phyloP scores from a whole-genome alignment of 495 filamentous ascomycete genomes.

The Penicillium parvum region DNA sequence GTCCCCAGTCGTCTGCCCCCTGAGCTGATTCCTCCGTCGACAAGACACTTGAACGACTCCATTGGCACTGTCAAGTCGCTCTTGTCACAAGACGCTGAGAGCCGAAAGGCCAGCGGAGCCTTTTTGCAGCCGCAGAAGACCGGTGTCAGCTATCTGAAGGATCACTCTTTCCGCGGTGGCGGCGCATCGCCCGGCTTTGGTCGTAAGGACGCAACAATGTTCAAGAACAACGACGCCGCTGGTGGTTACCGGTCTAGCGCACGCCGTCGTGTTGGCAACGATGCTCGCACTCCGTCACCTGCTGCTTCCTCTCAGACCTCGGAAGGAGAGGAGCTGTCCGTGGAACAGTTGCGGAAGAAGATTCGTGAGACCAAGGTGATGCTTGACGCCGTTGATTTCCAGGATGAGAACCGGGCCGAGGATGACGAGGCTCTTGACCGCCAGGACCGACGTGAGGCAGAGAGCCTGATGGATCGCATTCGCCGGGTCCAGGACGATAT shows the following conservation, averaged over 20 bases:
- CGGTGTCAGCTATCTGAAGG: constrained; percentile 96
- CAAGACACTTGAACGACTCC: constrained; percentile 87
- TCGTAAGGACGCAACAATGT: constrained; percentile 93
- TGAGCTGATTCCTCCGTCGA: constrained; percentile 92
- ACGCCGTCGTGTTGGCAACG: constrained; percentile 73
- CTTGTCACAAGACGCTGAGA: constrained; percentile 84
- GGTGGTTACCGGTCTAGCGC: constrained; percentile 93
- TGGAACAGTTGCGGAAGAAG: constrained; percentile 88
- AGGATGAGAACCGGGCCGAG: constrained; percentile 83
- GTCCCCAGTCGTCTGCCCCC: constrained; percentile 87
- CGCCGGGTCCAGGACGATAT: constrained; percentile 96
- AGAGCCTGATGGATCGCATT: constrained; percentile 89
- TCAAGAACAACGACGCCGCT: constrained; percentile 85
- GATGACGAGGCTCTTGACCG: constrained; percentile 91
- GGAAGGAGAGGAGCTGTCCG: constrained; percentile 67
- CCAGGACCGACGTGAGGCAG: constrained; percentile 84
- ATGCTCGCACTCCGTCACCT: constrained; percentile 68
- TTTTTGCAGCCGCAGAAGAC: constrained; percentile 90
- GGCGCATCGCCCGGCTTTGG: constrained; percentile 35
- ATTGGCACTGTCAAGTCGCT: constrained; percentile 90
- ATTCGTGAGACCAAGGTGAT: constrained; percentile 93
- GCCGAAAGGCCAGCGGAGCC: constrained; percentile 75
- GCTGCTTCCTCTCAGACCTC: constrained; percentile 69
- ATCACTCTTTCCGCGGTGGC: constrained; percentile 76
- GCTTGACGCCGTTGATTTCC: constrained; percentile 96